Base-by-base conservation (phyloP, 2,329 filamentous ascomycete species). In the Microdochium trichocladiopsis region DNA sequence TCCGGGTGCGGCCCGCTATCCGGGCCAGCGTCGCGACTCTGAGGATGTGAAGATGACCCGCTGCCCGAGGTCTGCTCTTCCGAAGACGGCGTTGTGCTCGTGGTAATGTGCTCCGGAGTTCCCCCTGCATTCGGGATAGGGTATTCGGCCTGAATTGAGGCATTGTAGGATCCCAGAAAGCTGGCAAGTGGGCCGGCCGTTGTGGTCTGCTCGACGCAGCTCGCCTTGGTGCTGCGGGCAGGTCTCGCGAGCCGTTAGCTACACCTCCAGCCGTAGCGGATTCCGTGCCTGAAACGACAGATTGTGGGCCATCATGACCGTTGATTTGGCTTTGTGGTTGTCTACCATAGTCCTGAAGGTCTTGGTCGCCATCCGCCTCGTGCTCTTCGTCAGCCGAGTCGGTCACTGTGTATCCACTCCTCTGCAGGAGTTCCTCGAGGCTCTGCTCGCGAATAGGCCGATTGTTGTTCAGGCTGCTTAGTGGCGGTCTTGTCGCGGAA, bases 71-170 rank as follows among this genome's bases (percentile, higher is more conserved):
- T 9, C 41, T 16, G 18, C n/a, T 45, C 6, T 21, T 18, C 12
- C 31, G 31, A 48, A 49, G 23, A 14, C 12, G 10, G 24, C 24
- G 25, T 14, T 18, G 24, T 54, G 33, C 33, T 16, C 12, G 33
- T 9, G 18, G 33, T 37, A 8, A 16, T 37, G 33, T 16, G 33
- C 14, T 37, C 12, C 41, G n/a, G 18, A 22, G 12, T 55, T 56
- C 16, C 52, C 6, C 55, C 52, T 22, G 60, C n/a, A n/a, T n/a
- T n/a, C n/a, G n/a, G n/a, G n/a, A 58, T 1, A 60, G 55, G 28
- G 67, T 72, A 57, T 86, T 79, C n/a, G 84, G 84, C 5, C 82
- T 76, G 61, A 87, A 87, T 59, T 88, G 85, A 9, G 85, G 85
- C 65, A 88, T 72, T 0, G 84, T 88, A 8, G 81, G 81, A 58